Percentiles rank a stretch among this genome's conserved stretches.
Evolutionary conservation across 2,329 filamentous ascomycete genomes (phyloP).

Genomic region (Elsinoe fawcettii): DNA sequence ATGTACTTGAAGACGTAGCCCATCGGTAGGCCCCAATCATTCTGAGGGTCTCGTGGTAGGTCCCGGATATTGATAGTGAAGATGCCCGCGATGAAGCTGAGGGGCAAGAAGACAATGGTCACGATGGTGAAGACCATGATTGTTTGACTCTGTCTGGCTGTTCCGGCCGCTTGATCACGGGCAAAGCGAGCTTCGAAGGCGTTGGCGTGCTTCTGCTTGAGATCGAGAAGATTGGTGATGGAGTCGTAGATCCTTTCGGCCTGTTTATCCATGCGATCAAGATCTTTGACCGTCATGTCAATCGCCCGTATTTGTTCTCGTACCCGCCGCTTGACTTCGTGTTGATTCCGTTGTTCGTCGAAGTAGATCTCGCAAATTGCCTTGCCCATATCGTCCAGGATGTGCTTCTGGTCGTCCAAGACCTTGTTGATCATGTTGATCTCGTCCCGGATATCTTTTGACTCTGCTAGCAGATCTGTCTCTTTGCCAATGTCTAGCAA

Average conservation of each 20-base stretch:
- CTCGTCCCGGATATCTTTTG: constrained; percentile 61
- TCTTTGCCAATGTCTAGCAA: constrained; percentile 54
- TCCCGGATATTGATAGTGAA: constrained; percentile 49
- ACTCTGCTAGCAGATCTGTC: constrained; percentile 54
- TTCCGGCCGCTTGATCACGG: constrained; percentile 53
- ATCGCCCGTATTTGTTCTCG: constrained; percentile 51
- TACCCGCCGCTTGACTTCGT: constrained; percentile 47
- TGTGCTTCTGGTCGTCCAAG: constrained; percentile 42
- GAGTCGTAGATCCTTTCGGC: constrained; percentile 53
- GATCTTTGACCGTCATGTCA: constrained; percentile 51
- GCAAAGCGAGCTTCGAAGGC: constrained; percentile 57
- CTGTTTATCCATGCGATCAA: constrained; percentile 57
- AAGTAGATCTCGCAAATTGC: constrained; percentile 35
- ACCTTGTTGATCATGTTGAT: constrained; percentile 54
- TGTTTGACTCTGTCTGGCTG: constrained; percentile 49
- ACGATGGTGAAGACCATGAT: constrained; percentile 55
- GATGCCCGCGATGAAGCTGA: constrained; percentile 49
- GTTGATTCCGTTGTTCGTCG: constrained; percentile 32
- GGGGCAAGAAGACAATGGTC: constrained; percentile 50
- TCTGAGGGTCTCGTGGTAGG: constrained; percentile 33
- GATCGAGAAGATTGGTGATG: constrained; percentile 55
- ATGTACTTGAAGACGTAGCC: constrained; percentile 49
- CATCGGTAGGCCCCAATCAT: constrained; percentile 24
- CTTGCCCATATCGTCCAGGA: constrained; percentile 42
- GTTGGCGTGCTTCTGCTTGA: constrained; percentile 64